Evolutionary conservation across 179 eudicot species (phyloP).

Genomic region (Monotropa hypopitys): DNA sequence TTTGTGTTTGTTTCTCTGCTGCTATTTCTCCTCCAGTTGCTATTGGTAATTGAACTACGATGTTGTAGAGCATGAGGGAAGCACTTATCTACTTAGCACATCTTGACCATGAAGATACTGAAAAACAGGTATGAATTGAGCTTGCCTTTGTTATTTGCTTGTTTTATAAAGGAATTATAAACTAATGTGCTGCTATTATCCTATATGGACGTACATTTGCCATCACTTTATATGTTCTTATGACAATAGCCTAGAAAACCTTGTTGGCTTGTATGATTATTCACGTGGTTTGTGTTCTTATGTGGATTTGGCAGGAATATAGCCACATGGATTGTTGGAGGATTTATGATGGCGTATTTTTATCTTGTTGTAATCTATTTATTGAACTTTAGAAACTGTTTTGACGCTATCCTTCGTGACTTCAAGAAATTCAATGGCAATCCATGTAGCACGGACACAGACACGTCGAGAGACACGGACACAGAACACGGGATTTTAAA

Average conservation of each 20-base stretch:
- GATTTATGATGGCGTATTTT: background rate
- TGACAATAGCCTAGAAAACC: background rate
- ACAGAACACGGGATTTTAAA: too few relatives aligned
- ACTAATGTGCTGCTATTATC: background rate
- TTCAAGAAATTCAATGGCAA: background rate
- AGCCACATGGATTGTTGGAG: background rate
- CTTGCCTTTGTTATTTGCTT: background rate
- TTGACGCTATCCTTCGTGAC: background rate
- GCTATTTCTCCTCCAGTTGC: background rate
- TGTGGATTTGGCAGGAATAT: background rate
- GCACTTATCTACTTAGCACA: conserved; percentile 86
- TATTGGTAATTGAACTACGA: conserved; percentile 4
- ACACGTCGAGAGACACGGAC: too few relatives aligned
- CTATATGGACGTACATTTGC: background rate
- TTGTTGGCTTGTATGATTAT: background rate
- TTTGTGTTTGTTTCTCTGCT: background rate
- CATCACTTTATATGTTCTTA: background rate
- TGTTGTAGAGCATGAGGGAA: conserved; percentile 90
- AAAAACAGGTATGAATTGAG: conserved; percentile 61
- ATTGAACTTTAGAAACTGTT: background rate
- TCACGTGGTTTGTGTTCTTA: background rate
- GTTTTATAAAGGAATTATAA: background rate
- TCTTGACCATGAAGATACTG: conserved; percentile 97
- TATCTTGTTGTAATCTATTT: background rate
- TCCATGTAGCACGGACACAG: too few relatives aligned